A percentile compares a stretch with the other conserved stretches of the same genome.
phyloP scores from a whole-genome alignment of 139 green algal species.

The Closterium sp. region DNA sequence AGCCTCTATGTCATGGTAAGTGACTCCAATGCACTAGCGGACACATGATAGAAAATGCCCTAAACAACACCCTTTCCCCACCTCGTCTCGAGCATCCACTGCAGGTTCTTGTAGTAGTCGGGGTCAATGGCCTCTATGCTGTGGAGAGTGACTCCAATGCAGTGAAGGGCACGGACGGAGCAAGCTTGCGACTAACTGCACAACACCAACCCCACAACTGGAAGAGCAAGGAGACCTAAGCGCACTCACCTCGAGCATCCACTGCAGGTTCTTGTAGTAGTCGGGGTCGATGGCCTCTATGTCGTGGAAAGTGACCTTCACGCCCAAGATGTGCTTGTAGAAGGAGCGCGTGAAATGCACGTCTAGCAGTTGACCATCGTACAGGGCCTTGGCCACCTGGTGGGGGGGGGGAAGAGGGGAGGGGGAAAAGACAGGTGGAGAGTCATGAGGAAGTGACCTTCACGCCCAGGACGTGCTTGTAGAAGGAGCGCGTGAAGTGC shows the following conservation, averaged over 20 bases:
- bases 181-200: too few species aligned
- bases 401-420: too few species aligned
- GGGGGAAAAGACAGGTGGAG: too few species aligned
- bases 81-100: constrained; percentile 80
- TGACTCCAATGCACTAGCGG: constrained; percentile 80
- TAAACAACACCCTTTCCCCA: neutral
- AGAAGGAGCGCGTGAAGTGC: constrained; percentile 98
- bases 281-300: constrained; percentile 96
- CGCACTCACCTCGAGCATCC: constrained; percentile 76
- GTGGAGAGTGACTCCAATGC: constrained; percentile 76
- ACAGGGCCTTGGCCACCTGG: constrained; percentile 73
- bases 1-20: constrained; percentile 92
- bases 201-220: too few species aligned
- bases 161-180: too few species aligned
- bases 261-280: constrained; percentile 91
- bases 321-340: constrained; percentile 97
- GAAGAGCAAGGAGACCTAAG: too few species aligned
- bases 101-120: too few species aligned
- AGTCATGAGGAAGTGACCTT: constrained; percentile 69
- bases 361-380: constrained; percentile 76
- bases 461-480: constrained; percentile 95
- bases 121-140: constrained; percentile 97
- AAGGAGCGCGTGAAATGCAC: constrained; percentile 98
- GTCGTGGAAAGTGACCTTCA: constrained; percentile 87
- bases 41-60: too few species aligned